Evolutionary conservation across 129 eudicot species (phyloP), one percentile per base, ranked within the genome.

Genomic region (Lactuca saligna): DNA sequence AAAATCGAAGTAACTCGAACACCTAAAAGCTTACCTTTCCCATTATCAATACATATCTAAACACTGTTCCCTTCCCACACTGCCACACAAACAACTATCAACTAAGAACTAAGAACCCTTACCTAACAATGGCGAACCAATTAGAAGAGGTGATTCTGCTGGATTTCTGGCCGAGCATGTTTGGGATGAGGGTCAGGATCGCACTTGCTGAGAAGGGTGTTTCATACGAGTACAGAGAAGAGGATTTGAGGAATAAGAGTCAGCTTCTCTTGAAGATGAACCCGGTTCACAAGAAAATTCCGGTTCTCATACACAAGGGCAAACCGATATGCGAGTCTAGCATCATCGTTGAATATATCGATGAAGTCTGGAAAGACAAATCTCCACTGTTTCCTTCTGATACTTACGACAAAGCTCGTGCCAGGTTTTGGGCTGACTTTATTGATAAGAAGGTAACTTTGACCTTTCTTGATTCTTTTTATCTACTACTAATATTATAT

Each of bases 191-290:
- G 56, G 82, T 55, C n/a, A 76, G 72, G 32, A 69, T 83, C 16
- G 88, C 88, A n/a, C 71, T 83, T 34, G 85, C 82, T 32, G 88
- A 83, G 37, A 83, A 83, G 61, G 85, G 85, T 31, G 44, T 83
- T 9, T 38, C 69, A 0, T 80, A 63, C 7, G 82, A 83, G 12
- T 55, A 76, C 69, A 80, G 44, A 39, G 82, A 80, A 42, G 68
- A 80, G 57, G 82, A 83, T 56, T 60, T 83, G 50, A 31, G 37
- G 48, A 80, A 80, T 75, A 83, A 83, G 44, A 69, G 82, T 60
- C 78, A 68, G 14, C 78, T 83, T 17, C 78, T 83, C 3, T 29
- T 83, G 51, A 37, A 77, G n/a, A 68, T 70, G 63, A 83, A 80
- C 78, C 88, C 88, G 54, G 64, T 83, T 77, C 80, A 83, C 79